Conservation (phyloP, 495 filamentous ascomycete species). For the Aspergillus carlsbadensis region DNA sequence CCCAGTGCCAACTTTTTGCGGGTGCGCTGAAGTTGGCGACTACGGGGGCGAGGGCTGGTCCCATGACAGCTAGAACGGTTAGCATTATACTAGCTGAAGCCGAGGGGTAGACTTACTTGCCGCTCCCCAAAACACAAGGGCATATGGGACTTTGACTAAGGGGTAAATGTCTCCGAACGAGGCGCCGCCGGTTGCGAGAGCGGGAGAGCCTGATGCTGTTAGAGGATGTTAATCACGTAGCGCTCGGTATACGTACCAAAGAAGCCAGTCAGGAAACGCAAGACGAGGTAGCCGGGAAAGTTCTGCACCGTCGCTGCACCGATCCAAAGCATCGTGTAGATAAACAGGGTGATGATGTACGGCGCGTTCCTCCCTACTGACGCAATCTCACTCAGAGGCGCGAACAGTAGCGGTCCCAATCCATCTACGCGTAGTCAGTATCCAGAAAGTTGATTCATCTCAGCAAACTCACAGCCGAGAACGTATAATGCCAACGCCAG, state of each 20-base stretch:
- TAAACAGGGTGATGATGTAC: slow-evolving; percentile 42
- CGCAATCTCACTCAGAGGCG: slow-evolving; percentile 46
- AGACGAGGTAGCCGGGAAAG: slow-evolving; percentile 56
- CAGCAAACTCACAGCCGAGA: slow-evolving; percentile 3
- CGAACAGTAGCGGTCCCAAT: slow-evolving; percentile 41
- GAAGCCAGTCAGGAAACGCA: slow-evolving; percentile 56
- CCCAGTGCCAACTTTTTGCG: slow-evolving; percentile 51
- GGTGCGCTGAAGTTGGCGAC: slow-evolving; percentile 56
- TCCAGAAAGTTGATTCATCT: background rate
- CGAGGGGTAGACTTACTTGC: background rate
- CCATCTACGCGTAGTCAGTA: slow-evolving; percentile 1
- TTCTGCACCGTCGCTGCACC: slow-evolving; percentile 51
- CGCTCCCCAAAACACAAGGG: slow-evolving; percentile 46
- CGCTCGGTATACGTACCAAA: slow-evolving; percentile 51
- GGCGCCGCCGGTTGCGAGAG: slow-evolving; percentile 44
- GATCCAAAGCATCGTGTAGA: slow-evolving; percentile 46
- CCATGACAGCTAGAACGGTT: background rate
- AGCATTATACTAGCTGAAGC: background rate
- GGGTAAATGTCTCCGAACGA: slow-evolving; percentile 28
- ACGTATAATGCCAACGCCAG: background rate
- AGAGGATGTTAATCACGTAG: slow-evolving; percentile 52
- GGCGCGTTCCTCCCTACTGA: slow-evolving; percentile 44
- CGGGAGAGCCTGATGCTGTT: slow-evolving; percentile 40
- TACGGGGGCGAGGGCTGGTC: slow-evolving; percentile 54
- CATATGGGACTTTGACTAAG: slow-evolving; percentile 47